Base-by-base conservation (phyloP, 257 asterid species). In the Coffea canephora region DNA sequence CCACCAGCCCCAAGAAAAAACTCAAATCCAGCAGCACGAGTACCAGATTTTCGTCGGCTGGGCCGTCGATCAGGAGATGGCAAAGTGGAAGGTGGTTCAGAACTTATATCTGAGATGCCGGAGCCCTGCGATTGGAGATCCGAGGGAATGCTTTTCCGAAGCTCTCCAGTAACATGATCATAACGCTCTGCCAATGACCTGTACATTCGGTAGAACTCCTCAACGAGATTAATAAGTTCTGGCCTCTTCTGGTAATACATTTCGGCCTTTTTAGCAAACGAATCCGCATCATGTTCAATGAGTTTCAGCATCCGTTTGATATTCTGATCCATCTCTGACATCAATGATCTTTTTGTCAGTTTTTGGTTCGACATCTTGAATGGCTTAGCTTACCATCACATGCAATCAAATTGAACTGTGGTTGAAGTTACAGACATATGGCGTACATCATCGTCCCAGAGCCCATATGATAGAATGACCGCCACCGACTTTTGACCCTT, bases 91-190 rank as follows among this genome's bases (percentile, higher is more conserved):
- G 93, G 90, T 3, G 90, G 89, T 79, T 96, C 99, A 11, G 97
- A 91, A 61, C 96, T 90, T 6, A 71, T 82, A 31, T 94, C 97
- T 4, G 97, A 94, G 36, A 90, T 70, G 67, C 97, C 95, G 0
- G 99, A 96, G 73, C 96, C 92, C 76, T 94, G 97, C 69, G 99
- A 96, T 80, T 89, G 98, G 80, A 96, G 91, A 87, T 96, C 98
- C 0, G 93, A 87, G 65, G 97, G 97, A 23, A 92, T 80, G 67
- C 69, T 91, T 71, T 83, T 93, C 69, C 94, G 93, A 6, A 95
- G 88, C 43, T 95, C 98, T 75, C 89, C 93, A 0, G 98, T 93
- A 25, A 93, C 78, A 69, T 87, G 87, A 79, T 95, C 97, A 82
- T 91, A 95, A 0, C 98, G 88, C 79, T 95, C 98, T 0, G 98